phyloP scores from a whole-genome alignment of 2,329 filamentous ascomycete genomes.

The Orbilia ellipsospora region DNA sequence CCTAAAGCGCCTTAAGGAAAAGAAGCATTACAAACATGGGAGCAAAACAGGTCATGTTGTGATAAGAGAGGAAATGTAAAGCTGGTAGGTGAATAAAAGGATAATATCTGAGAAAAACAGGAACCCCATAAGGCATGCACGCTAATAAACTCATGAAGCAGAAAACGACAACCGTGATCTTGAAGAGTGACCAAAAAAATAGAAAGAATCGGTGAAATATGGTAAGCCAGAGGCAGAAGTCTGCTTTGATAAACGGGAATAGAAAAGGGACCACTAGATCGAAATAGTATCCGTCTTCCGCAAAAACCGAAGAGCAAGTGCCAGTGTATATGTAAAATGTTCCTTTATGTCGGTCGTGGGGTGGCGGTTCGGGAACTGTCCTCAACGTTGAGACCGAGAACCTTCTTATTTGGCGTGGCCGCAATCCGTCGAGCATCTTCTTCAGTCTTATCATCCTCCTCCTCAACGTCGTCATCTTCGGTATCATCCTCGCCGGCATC shows the following conservation, averaged over 20 bases:
- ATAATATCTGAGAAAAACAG: neutral
- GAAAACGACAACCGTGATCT: slow-evolving; percentile 24
- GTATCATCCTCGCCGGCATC: slow-evolving; percentile 59
- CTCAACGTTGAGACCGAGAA: slow-evolving; percentile 46
- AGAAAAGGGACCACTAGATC: neutral
- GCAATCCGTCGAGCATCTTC: slow-evolving; percentile 38
- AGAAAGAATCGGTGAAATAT: neutral
- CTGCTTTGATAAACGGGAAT: neutral
- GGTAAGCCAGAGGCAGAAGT: neutral
- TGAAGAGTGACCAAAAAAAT: neutral
- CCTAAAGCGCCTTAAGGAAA: slow-evolving; percentile 39
- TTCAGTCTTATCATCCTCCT: slow-evolving; percentile 23
- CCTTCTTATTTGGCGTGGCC: slow-evolving; percentile 35
- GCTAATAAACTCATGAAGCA: slow-evolving; percentile 50
- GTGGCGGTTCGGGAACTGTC: slow-evolving; percentile 52
- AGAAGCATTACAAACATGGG: neutral
- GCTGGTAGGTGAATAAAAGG: no score
- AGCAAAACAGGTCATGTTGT: no score
- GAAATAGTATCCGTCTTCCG: neutral
- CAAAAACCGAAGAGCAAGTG: neutral
- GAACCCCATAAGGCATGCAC: slow-evolving; percentile 49
- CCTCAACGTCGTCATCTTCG: slow-evolving; percentile 49
- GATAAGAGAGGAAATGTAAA: no score
- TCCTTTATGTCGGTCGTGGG: slow-evolving; percentile 38
- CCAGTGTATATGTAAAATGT: neutral